Conservation (phyloP, 2,329 filamentous ascomycete genomes). For the Colletotrichum siamense region DNA sequence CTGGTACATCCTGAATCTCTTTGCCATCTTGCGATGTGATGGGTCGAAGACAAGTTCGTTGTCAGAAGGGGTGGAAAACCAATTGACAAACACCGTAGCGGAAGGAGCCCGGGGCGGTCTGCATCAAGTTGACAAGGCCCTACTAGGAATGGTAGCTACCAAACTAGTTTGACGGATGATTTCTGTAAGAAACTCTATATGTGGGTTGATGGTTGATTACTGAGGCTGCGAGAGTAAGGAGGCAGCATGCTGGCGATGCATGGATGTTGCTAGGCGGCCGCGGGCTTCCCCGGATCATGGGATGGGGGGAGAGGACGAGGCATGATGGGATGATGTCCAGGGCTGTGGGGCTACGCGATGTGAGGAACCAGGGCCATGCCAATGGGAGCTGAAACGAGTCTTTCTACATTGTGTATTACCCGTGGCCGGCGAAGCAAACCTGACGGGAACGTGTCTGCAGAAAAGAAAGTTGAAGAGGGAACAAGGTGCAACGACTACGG, state of each 20-base stretch:
- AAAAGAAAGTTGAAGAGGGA: neutral
- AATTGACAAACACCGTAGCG: neutral
- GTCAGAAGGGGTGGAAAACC: neutral
- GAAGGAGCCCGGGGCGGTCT: neutral
- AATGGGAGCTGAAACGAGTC: neutral
- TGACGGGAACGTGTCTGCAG: neutral
- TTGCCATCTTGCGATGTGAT: neutral
- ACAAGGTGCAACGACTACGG: neutral
- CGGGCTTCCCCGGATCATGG: neutral
- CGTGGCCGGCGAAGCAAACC: neutral
- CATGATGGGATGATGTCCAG: neutral
- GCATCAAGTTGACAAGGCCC: neutral
- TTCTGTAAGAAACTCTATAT: neutral
- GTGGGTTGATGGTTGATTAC: neutral
- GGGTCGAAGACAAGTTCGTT: neutral
- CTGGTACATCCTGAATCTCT: neutral
- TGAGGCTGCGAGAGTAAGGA: neutral
- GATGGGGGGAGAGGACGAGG: neutral
- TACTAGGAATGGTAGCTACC: neutral
- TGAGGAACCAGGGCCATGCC: neutral
- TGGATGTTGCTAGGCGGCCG: slow-evolving; percentile 2
- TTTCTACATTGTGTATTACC: neutral
- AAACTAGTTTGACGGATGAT: neutral
- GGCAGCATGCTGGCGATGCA: neutral
- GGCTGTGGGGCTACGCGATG: neutral